Base-by-base conservation (phyloP, 2,329 filamentous ascomycete species). In the Colletotrichum sp. region DNA sequence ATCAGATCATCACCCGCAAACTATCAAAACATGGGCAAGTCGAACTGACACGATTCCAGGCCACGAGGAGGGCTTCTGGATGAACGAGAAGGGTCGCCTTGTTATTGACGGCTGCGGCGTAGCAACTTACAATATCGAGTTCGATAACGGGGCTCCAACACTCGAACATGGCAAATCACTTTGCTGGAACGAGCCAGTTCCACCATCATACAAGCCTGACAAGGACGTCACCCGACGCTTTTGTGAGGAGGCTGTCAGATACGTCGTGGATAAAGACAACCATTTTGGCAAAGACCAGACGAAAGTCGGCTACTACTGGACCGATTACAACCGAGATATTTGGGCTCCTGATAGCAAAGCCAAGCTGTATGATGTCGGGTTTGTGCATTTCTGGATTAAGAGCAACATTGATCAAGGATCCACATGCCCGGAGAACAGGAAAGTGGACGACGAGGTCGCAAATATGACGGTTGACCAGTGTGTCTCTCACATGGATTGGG, bases 361-460 rank as follows among this genome's bases (percentile, higher is more conserved):
- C 9, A 26, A 5, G 8, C 32, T 38, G 1, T 72, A 34, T 2
- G 72, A 74, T 34, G 21, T 34, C 8, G 72, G 72, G 16, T 72
- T 74, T 52, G 61, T 74, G 6, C 72, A 74, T 28, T 38, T 72
- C 52, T 74, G 72, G 72, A 26, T 72, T 30, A 72, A 71, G 21
- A 43, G 68, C 21, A 71, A 30, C 68, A 52, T 52, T 7, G 52
- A n/a, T 26, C 34, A n/a, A 67, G 28, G 15, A 28, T 58, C 8
- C 38, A 69, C 34, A 16, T 60, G 32, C 52, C 58, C 9, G 52
- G 57, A 24, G 8, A 61, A 52, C 43, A 52, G 43, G 48, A 61
- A 52, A 30, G 43, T 71, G 5, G 52, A 60, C 5, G 52, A 72
- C 8, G 52, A 60, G 52, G 5, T 55, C 28, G 34, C 24, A 34